A percentile compares a stretch with the other conserved stretches of the same genome.
Evolutionary conservation across 2,329 filamentous ascomycete species (phyloP).

Genomic region (Trichoderma endophyticum): DNA sequence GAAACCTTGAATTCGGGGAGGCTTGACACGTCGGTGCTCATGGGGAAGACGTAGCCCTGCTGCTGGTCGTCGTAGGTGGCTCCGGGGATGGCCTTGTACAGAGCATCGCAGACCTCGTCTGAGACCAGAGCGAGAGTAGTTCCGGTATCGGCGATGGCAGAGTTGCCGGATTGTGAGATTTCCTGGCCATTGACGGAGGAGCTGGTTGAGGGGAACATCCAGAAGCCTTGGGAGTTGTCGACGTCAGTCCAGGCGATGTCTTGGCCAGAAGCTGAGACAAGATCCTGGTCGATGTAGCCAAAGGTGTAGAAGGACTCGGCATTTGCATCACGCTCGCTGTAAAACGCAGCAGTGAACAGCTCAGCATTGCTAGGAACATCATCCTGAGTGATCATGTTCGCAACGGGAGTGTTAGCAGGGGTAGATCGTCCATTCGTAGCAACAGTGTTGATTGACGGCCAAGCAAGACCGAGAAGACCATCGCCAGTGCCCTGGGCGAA

Average conservation of each 20-base stretch:
- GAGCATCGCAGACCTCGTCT: constrained; percentile 45
- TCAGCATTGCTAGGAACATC: constrained; percentile 35
- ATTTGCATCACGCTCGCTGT: constrained; percentile 41
- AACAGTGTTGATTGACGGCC: constrained; percentile 43
- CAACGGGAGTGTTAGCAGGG: constrained; percentile 42
- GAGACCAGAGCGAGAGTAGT: constrained; percentile 62
- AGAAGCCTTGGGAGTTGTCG: constrained; percentile 62
- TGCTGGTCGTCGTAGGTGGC: constrained; percentile 38
- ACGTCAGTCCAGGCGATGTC: constrained; percentile 61
- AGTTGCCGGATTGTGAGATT: constrained; percentile 38
- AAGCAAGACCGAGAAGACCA: constrained; percentile 45
- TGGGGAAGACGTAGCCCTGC: constrained; percentile 46
- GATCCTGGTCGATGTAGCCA: constrained; percentile 62
- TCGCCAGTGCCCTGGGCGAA: constrained; percentile 41
- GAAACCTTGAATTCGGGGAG: constrained; percentile 8
- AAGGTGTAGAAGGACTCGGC: constrained; percentile 60
- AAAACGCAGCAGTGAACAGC: constrained; percentile 32
- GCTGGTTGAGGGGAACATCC: constrained; percentile 39
- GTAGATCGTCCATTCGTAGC: constrained; percentile 40
- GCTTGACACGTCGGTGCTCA: not conserved
- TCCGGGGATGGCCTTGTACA: constrained; percentile 46
- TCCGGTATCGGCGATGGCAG: constrained; percentile 55
- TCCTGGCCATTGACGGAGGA: constrained; percentile 22
- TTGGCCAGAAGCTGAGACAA: constrained; percentile 55
- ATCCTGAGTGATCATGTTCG: constrained; percentile 53